Percentiles rank a stretch among this genome's conserved stretches.
These are phyloP conservation scores for Pezicula radicicola DNA, from an alignment of 2,329 filamentous ascomycete species.

Conservation along the genomic window DNA sequence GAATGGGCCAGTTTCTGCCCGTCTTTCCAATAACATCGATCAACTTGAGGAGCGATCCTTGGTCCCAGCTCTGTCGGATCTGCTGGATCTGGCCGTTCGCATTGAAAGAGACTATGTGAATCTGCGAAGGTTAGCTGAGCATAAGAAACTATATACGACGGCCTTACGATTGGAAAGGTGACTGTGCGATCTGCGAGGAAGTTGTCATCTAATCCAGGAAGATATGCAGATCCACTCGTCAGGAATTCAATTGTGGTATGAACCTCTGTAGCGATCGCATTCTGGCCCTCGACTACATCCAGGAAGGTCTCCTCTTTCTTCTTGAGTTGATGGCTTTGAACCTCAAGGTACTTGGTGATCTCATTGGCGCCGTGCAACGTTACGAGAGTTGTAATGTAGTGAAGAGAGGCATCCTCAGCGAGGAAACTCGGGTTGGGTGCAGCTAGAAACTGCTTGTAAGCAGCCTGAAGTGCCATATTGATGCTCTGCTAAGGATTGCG, in stretches of 20 bases:
- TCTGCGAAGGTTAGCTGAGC: slow-evolving; percentile 43
- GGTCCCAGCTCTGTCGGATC: slow-evolving; percentile 92
- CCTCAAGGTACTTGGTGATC: slow-evolving; percentile 78
- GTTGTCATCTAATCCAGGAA: slow-evolving; percentile 90
- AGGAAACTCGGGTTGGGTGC: slow-evolving; percentile 62
- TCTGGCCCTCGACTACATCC: slow-evolving; percentile 66
- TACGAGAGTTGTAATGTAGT: slow-evolving; percentile 89
- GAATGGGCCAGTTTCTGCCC: slow-evolving; percentile 92
- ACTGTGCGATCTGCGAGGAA: slow-evolving; percentile 82
- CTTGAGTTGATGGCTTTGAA: slow-evolving; percentile 70
- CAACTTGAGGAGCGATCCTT: slow-evolving; percentile 87
- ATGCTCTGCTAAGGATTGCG: not conserved
- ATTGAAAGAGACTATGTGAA: slow-evolving; percentile 87
- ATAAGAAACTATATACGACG: not conserved
- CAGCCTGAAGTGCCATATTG: slow-evolving; percentile 45
- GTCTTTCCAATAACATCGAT: slow-evolving; percentile 89
- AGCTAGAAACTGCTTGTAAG: slow-evolving; percentile 72
- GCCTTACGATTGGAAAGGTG: slow-evolving; percentile 74
- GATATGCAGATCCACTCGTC: slow-evolving; percentile 77
- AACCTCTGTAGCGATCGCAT: slow-evolving; percentile 71
- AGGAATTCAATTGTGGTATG: slow-evolving; percentile 82
- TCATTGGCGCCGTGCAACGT: slow-evolving; percentile 67
- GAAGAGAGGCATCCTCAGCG: slow-evolving; percentile 63
- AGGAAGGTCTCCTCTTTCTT: slow-evolving; percentile 81
- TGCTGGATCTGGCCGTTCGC: slow-evolving; percentile 73